phyloP scores from a whole-genome alignment of 225 moss, liverwort and hornwort genomes.

The Asterella californica region DNA sequence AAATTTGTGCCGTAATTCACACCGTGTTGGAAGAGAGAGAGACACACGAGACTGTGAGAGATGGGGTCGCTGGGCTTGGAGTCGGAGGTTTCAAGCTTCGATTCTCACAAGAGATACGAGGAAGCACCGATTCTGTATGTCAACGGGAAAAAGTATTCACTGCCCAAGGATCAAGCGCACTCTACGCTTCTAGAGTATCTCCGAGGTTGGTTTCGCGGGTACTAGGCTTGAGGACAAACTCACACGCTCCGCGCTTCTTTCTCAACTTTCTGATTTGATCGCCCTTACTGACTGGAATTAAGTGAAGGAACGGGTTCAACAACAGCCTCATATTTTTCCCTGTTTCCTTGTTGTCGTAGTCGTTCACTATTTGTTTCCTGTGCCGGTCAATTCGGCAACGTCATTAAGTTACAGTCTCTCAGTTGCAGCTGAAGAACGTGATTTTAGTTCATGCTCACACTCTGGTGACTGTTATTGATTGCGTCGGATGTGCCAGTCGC shows the following conservation, averaged over 20 bases:
- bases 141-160: slow-evolving; percentile 64
- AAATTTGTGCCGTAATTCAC: too few species aligned
- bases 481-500: too few species aligned
- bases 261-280: background rate
- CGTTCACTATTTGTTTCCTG: background rate
- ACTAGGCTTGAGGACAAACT: too few species aligned
- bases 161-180: slow-evolving; percentile 71
- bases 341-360: background rate
- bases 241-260: background rate
- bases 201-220: slow-evolving; percentile 44
- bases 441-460: too few species aligned
- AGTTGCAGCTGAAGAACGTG: too few species aligned
- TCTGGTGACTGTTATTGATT: too few species aligned
- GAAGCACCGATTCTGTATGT: slow-evolving; percentile 63
- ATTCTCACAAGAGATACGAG: background rate
- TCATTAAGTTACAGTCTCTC: too few species aligned
- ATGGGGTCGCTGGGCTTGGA: slow-evolving; percentile 42
- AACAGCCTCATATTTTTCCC: background rate
- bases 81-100: background rate
- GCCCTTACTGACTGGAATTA: background rate
- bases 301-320: background rate
- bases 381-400: too few species aligned
- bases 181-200: slow-evolving; percentile 84
- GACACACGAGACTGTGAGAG: background rate
- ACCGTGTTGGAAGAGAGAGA: background rate